A percentile compares a stretch with the other conserved stretches of the same genome.
Evolutionary conservation across 495 filamentous ascomycete genomes (phyloP).

Genomic region (Hypomontagnella submonticulosa): DNA sequence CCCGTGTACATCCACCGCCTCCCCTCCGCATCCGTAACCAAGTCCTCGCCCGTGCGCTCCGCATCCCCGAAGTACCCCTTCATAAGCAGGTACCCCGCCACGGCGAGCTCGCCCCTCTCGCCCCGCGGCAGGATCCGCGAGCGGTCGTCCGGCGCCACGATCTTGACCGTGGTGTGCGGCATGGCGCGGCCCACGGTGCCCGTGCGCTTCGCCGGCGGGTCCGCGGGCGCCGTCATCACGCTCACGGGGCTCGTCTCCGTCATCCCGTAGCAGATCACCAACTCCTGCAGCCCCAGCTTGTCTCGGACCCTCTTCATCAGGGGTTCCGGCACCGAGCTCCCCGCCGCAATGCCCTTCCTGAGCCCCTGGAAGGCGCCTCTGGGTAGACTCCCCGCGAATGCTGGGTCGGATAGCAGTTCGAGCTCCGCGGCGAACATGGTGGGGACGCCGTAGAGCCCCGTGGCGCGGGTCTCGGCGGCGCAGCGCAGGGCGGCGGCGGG

Average conservation of each 20-base stretch:
- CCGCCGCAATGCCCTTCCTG: conserved; percentile 92
- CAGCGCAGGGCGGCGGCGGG: conserved; percentile 74
- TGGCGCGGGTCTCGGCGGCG: conserved; percentile 79
- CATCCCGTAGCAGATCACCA: conserved; percentile 99
- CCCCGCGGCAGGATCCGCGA: conserved; percentile 68
- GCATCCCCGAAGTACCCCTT: conserved; percentile 87
- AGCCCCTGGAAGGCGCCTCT: conserved; percentile 70
- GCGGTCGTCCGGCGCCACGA: conserved; percentile 74
- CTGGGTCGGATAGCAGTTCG: conserved; percentile 69
- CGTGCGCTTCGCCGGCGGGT: conserved; percentile 82
- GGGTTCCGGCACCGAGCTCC: conserved; percentile 81
- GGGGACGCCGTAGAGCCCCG: conserved; percentile 90
- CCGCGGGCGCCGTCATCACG: conserved; percentile 86
- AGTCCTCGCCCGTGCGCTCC: conserved; percentile 74
- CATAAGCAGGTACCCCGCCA: conserved; percentile 89
- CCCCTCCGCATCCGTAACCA: conserved; percentile 65
- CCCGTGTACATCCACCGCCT: conserved; percentile 72
- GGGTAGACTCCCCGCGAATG: conserved; percentile 47
- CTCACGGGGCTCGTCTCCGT: conserved; percentile 95
- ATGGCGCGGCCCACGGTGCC: conserved; percentile 79
- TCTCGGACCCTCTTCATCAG: conserved; percentile 85
- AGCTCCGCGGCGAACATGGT: conserved; percentile 97
- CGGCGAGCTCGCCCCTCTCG: conserved; percentile 81
- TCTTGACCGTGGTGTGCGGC: conserved; percentile 81
- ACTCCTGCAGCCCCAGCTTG: conserved; percentile 79